Conservation (phyloP, 148 eudicot species). For the Pouteria glomerata region DNA sequence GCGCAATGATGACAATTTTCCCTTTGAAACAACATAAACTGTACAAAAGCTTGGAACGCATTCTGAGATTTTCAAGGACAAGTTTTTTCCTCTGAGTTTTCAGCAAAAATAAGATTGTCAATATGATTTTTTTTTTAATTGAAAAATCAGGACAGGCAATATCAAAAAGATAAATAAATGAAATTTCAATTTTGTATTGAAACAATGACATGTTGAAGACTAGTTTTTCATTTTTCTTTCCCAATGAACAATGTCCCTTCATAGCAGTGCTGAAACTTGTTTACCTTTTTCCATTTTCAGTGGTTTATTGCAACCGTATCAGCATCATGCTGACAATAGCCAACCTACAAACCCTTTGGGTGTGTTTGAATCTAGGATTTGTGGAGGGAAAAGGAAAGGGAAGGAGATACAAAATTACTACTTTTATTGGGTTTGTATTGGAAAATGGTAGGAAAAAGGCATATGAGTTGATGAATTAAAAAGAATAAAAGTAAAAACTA, state of each 20-base stretch:
- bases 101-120: slow-evolving; percentile 4
- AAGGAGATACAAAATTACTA: too few relatives aligned
- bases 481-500: too few relatives aligned
- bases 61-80: slow-evolving; percentile 67
- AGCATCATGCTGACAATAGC: neutral
- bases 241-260: neutral
- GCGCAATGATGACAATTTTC: slow-evolving; percentile 67
- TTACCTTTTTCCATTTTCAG: neutral
- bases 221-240: neutral
- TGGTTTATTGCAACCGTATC: neutral
- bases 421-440: too few relatives aligned
- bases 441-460: too few relatives aligned
- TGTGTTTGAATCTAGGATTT: too few relatives aligned
- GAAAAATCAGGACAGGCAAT: neutral
- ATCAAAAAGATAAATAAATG: neutral
- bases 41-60: slow-evolving; percentile 65
- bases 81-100: slow-evolving; percentile 40
- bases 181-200: neutral
- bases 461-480: too few relatives aligned
- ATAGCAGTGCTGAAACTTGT: neutral
- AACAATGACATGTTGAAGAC: too few relatives aligned
- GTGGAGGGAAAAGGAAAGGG: too few relatives aligned
- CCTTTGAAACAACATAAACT: slow-evolving; percentile 76
- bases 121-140: neutral
- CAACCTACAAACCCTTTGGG: too few relatives aligned